Evolutionary conservation across 805 yeast genomes (phyloP), one percentile per base, ranked within the genome.

Genomic region (Lipomyces sp.): DNA sequence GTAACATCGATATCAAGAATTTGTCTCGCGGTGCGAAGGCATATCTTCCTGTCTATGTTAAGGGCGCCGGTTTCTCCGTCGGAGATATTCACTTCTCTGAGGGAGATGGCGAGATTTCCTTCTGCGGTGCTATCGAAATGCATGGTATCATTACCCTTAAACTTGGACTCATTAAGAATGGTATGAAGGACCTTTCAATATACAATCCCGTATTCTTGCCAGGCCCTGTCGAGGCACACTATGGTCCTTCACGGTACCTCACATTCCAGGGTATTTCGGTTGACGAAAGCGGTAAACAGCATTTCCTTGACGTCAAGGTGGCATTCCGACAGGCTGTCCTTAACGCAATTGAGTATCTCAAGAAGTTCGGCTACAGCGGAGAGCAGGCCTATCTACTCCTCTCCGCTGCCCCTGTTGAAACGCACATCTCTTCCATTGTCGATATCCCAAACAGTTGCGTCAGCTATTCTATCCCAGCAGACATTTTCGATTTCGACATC

Each of bases 41-140:
- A 33, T 83, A 81, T 69, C 75, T 83, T 60, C 86, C 86, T 0
- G 82, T 81, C 30, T 76, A 83, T 72, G 80, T 83, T 29, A 73
- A 73, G 30, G 86, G 86, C 6, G 86, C 83, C 48, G 80, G 80
- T 67, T 76, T 83, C 45, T 79, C 83, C 30, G 76, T 83, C 53
- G 86, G 86, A 6, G 86, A 83, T 70, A 71, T 83, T 53, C 86
- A 83, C 71, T 83, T 83, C 72, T 80, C 83, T 33, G 85, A 82
- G 72, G 86, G 86, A n/a, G 85, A 83, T 71, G 86, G 85, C n/a
- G 86, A 83, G 69, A 82, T 83, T 45, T 79, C 85, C 15, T 83
- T 83, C 70, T 83, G 86, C 72, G 86, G 86, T 42, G 86, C 84
- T 11, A 82, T 83, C 68, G 86, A 83, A 71, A 83, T 82, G 85